phyloP scores from a whole-genome alignment of 768 basidiomycete genomes.

The Leccinum obscurum region DNA sequence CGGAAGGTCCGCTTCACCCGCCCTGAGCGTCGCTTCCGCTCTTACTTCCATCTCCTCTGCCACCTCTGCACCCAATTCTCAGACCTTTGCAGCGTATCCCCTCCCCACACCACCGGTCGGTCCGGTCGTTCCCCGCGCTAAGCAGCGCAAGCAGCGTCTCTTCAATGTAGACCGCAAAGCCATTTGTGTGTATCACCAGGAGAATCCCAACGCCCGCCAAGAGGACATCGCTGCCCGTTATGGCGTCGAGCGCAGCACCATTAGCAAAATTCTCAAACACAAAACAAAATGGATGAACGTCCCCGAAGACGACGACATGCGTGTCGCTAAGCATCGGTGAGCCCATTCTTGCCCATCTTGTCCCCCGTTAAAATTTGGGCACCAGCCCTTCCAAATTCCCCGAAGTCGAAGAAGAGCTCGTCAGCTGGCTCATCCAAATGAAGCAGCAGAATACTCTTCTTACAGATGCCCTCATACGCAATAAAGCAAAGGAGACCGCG shows the following conservation, averaged over 20 bases:
- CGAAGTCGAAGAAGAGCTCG: slow-evolving; percentile 65
- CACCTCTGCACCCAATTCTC: slow-evolving; percentile 33
- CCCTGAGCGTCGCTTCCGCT: slow-evolving; percentile 55
- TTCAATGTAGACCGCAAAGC: slow-evolving; percentile 71
- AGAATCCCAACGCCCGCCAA: slow-evolving; percentile 70
- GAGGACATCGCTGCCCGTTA: slow-evolving; percentile 80
- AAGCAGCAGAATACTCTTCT: slow-evolving; percentile 48
- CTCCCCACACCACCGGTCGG: slow-evolving; percentile 30
- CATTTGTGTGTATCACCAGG: slow-evolving; percentile 67
- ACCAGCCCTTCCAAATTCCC: slow-evolving; percentile 79
- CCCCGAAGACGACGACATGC: slow-evolving; percentile 54
- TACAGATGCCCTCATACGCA: slow-evolving; percentile 63
- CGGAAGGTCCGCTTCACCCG: slow-evolving; percentile 61
- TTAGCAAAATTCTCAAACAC: slow-evolving; percentile 88
- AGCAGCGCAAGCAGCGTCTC: slow-evolving; percentile 72
- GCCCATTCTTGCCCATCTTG: slow-evolving; percentile 9
- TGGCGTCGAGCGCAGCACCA: slow-evolving; percentile 87
- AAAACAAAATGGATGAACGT: slow-evolving; percentile 81
- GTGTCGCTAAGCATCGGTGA: slow-evolving; percentile 72
- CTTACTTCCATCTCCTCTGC: slow-evolving; percentile 53
- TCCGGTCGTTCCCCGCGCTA: slow-evolving; percentile 37
- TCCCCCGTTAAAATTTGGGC: slow-evolving; percentile 8
- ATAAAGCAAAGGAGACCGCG: slow-evolving; percentile 69
- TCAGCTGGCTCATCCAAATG: slow-evolving; percentile 59
- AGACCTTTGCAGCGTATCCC: slow-evolving; percentile 31